Evolutionary conservation across 495 filamentous ascomycete genomes (phyloP).

Genomic region (Sporormia fimetaria): DNA sequence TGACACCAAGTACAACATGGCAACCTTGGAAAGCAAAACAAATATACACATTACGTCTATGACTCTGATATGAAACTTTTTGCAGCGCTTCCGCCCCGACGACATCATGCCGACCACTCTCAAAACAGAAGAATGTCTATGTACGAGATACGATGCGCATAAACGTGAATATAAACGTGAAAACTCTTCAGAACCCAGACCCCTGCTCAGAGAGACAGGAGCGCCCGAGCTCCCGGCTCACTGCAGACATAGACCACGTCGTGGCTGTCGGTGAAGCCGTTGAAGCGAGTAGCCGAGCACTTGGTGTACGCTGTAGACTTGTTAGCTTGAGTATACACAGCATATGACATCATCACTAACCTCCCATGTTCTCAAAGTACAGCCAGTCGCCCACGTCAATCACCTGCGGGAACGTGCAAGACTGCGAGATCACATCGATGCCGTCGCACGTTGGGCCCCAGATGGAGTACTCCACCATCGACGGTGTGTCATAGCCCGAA

Average conservation of each 20-base stretch:
- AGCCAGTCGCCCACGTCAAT: slow-evolving; percentile 93
- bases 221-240: slow-evolving; percentile 71
- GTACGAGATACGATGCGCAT: too few species aligned
- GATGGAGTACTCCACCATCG: slow-evolving; percentile 63
- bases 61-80: too few species aligned
- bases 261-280: slow-evolving; percentile 89
- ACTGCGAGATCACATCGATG: slow-evolving; percentile 80
- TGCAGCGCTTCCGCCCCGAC: too few species aligned
- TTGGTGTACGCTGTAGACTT: slow-evolving; percentile 66
- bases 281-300: slow-evolving; percentile 95
- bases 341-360: slow-evolving; percentile 18
- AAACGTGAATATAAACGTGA: too few species aligned
- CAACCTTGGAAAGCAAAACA: too few species aligned
- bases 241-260: slow-evolving; percentile 89
- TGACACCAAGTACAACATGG: too few species aligned
- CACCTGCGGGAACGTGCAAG: slow-evolving; percentile 56
- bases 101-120: too few species aligned
- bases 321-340: slow-evolving; percentile 17
- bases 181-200: too few species aligned
- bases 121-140: too few species aligned
- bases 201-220: slow-evolving; percentile 40
- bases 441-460: slow-evolving; percentile 98
- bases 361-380: slow-evolving; percentile 95
- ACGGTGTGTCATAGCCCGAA: slow-evolving; percentile 23
- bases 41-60: too few species aligned